Base-by-base conservation (phyloP, 345 rosid genomes). In the Brassica carinata region DNA sequence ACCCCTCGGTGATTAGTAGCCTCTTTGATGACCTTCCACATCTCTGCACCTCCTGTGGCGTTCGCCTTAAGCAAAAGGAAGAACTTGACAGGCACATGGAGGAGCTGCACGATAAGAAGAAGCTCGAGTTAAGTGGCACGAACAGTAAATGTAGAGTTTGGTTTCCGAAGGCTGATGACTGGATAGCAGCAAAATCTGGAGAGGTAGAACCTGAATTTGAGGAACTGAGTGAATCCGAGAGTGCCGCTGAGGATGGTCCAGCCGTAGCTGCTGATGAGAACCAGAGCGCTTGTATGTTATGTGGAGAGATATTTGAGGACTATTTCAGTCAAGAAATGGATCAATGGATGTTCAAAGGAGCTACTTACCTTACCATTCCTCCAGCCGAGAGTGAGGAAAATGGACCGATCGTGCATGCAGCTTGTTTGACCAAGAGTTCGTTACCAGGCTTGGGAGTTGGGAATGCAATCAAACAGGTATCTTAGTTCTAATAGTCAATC, bases 241-340 rank as follows among this genome's bases (percentile, higher is more conserved):
- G 70, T 76, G 75, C 51, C n/a, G 73, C 45, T 9, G 87, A 77
- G 55, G 85, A 79, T 75, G 91, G 84, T 71, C 85, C 79, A 26
- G 84, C 86, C 80, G 92, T 90, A 81, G 87, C 85, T 65, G 95
- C 94, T 8, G 95, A 96, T 83, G 99, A 96, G 83, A 83, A 85
- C 77, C 97, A 91, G 71, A 86, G 86, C 80, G 94, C 89, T 18
- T 96, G 99, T 82, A 70, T 93, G 69, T 70, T 96, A 59, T 96
- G 99, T 78, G 99, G 98, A 33, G 92, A 92, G 81, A 75, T 93
- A 62, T 96, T 96, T 87, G 97, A 96, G 82, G 99, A 96, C 71
- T 86, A 83, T 82, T 96, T 86, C 80, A 73, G 87, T 85, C 86
- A 70, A 33, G 89, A 83, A 74, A 85, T 31, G 76, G 83, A 75